phyloP scores from a whole-genome alignment of 2,329 filamentous ascomycete species.

The Nemania abortiva region DNA sequence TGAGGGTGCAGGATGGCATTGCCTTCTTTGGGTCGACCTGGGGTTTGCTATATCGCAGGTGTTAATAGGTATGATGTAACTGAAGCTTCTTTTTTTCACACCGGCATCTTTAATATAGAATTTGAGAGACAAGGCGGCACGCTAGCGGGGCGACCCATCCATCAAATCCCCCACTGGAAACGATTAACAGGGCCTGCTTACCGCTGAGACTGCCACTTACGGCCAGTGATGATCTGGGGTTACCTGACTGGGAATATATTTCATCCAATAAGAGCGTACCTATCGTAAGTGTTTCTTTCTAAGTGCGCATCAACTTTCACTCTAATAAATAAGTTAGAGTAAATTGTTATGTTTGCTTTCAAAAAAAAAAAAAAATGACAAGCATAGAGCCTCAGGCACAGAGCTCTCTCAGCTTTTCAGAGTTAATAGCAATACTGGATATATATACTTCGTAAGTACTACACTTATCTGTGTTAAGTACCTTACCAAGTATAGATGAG shows the following conservation, averaged over 20 bases:
- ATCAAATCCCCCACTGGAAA: slow-evolving; percentile 3
- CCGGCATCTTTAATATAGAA: slow-evolving; percentile 2
- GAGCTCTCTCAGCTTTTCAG: too few relatives aligned
- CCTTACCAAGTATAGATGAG: too few relatives aligned
- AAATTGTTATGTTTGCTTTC: too few relatives aligned
- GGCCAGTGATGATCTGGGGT: slow-evolving; percentile 2
- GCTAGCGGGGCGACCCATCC: slow-evolving; percentile 15
- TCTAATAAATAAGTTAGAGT: too few relatives aligned
- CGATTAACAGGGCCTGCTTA: neutral
- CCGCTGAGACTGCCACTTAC: neutral
- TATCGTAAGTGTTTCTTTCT: neutral
- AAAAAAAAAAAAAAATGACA: too few relatives aligned
- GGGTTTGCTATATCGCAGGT: slow-evolving; percentile 4
- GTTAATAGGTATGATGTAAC: slow-evolving; percentile 34
- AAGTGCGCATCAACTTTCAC: too few relatives aligned
- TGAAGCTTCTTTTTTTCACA: slow-evolving; percentile 23
- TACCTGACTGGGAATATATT: neutral
- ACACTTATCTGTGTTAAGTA: too few relatives aligned
- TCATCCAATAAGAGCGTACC: slow-evolving; percentile 16
- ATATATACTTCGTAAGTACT: too few relatives aligned
- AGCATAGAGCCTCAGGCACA: too few relatives aligned
- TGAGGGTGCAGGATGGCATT: neutral
- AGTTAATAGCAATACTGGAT: too few relatives aligned
- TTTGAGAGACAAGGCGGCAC: slow-evolving; percentile 28
- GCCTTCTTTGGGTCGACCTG: neutral